A percentile compares a stretch with the other conserved stretches of the same genome.
Evolutionary conservation across 805 yeast genomes (phyloP).

Genomic region (Alloascoidea africana): DNA sequence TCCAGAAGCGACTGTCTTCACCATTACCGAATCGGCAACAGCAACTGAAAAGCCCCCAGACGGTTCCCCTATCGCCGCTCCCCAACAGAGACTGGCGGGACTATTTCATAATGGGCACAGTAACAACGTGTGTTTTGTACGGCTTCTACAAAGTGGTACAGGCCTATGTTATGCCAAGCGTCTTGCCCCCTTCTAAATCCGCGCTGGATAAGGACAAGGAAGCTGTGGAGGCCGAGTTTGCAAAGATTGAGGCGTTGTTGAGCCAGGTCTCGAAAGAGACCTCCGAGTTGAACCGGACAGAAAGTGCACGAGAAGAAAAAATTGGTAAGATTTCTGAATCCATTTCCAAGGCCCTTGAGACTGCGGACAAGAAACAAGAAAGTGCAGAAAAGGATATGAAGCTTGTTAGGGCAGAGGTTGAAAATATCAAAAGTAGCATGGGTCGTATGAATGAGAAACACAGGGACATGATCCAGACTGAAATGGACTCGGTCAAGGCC

Average conservation of each 20-base stretch:
- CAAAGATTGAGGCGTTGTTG: conserved; percentile 59
- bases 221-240: conserved; percentile 69
- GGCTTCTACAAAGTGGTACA: conserved; percentile 74
- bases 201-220: conserved; percentile 77
- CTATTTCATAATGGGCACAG: conserved; percentile 92
- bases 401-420: conserved; percentile 67
- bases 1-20: conserved; percentile 25
- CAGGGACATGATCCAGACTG: conserved; percentile 39
- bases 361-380: conserved; percentile 51
- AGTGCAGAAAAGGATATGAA: conserved; percentile 55
- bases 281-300: conserved; percentile 45
- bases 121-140: conserved; percentile 78
- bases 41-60: no score
- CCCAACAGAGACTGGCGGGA: conserved; percentile 97
- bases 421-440: conserved; percentile 52
- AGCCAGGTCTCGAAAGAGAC: conserved; percentile 63
- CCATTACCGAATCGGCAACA: no score
- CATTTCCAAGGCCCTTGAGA: no score
- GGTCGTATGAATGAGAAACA: conserved; percentile 53
- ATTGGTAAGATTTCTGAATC: no score
- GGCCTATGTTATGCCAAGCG: conserved; percentile 61
- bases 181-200: conserved; percentile 72
- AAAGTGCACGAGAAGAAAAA: conserved; percentile 29
- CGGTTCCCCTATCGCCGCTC: conserved; percentile 56
- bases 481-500: conserved; percentile 45